Conservation (phyloP, 169 alveolate genomes). For the Plasmodium vinckei region DNA sequence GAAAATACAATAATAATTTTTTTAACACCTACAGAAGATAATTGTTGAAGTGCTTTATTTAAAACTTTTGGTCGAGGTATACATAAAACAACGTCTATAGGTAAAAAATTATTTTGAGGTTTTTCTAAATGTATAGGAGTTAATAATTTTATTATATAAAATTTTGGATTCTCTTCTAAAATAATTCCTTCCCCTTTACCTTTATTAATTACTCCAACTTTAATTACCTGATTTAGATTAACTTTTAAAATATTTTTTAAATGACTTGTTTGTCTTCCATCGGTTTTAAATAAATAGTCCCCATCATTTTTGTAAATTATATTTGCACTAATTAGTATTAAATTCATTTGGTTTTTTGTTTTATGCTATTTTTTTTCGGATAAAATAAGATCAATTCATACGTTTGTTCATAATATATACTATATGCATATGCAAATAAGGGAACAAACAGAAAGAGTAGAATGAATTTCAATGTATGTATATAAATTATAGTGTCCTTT, state of each 20-base stretch:
- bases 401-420: too few relatives aligned
- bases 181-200: constrained; percentile 74
- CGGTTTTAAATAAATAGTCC: constrained; percentile 56
- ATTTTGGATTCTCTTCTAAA: constrained; percentile 16
- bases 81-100: constrained; percentile 64
- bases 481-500: too few relatives aligned
- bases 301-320: constrained; percentile 26
- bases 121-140: constrained; percentile 60
- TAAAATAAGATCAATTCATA: too few relatives aligned
- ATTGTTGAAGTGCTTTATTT: constrained; percentile 45
- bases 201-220: constrained; percentile 65
- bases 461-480: too few relatives aligned
- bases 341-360: constrained; percentile 23
- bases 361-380: too few relatives aligned
- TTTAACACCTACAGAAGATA: constrained; percentile 68
- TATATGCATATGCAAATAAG: too few relatives aligned
- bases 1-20: constrained; percentile 70
- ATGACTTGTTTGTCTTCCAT: constrained; percentile 62
- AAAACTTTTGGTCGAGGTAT: constrained; percentile 70
- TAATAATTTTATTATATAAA: constrained; percentile 41
- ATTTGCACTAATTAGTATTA: constrained; percentile 43
- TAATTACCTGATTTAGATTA: constrained; percentile 20
- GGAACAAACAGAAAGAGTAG: too few relatives aligned
- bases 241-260: constrained; percentile 67
- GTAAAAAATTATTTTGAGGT: constrained; percentile 20